A percentile compares a stretch with the other conserved stretches of the same genome.
Conservation (phyloP, 192 early-diverging fungal genomes). For the Backusella westeae region DNA sequence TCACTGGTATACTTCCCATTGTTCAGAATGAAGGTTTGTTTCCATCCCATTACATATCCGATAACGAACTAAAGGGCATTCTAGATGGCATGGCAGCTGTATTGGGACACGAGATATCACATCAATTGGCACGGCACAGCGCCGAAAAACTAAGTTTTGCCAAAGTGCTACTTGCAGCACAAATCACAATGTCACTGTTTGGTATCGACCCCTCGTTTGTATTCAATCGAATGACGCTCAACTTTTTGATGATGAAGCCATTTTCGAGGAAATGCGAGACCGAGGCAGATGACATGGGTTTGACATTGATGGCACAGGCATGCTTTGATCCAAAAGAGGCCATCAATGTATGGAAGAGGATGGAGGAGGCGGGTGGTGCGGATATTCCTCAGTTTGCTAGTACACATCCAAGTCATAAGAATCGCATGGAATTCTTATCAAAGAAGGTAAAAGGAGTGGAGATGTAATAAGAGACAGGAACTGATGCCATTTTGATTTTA, state of each 20-base stretch:
- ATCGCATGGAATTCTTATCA: conserved; percentile 59
- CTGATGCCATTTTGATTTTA: neutral
- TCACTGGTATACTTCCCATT: conserved; percentile 86
- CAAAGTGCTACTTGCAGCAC: conserved; percentile 59
- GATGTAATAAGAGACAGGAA: conserved; percentile 4
- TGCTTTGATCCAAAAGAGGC: conserved; percentile 89
- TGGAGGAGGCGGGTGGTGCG: conserved; percentile 52
- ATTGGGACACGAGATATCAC: conserved; percentile 92
- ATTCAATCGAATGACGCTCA: conserved; percentile 60
- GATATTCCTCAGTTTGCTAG: conserved; percentile 65
- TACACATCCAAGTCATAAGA: conserved; percentile 82
- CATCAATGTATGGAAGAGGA: conserved; percentile 80
- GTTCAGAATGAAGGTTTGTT: conserved; percentile 58
- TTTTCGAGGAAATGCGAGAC: conserved; percentile 86
- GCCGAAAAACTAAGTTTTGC: conserved; percentile 85
- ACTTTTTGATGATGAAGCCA: conserved; percentile 78
- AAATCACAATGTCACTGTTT: conserved; percentile 59
- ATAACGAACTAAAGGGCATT: too few species aligned
- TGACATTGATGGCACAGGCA: conserved; percentile 87
- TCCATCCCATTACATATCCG: too few species aligned
- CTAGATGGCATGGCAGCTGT: conserved; percentile 87
- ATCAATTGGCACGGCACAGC: conserved; percentile 87
- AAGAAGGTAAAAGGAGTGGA: conserved; percentile 16
- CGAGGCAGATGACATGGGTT: conserved; percentile 91
- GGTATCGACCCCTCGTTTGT: conserved; percentile 61